phyloP scores from a whole-genome alignment of 2,329 filamentous ascomycete species.

The Penicillium sp. region DNA sequence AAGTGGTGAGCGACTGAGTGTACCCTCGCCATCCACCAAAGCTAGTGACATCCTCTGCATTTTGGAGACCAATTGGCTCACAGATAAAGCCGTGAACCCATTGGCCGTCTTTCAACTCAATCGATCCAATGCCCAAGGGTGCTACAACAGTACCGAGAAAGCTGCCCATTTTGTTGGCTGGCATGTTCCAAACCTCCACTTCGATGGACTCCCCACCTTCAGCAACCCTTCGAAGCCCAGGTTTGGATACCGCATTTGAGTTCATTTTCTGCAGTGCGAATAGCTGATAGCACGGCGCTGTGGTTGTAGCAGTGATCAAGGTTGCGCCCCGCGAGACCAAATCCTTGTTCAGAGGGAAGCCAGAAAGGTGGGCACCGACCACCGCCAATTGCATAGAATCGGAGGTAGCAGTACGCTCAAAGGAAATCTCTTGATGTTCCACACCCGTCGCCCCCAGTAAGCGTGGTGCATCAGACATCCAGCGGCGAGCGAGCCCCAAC shows the following conservation, averaged over 20 bases:
- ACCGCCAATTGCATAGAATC: slow-evolving; percentile 2
- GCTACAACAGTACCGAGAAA: slow-evolving; percentile 3
- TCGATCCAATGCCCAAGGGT: slow-evolving; percentile 6
- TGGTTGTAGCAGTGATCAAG: background rate
- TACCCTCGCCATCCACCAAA: slow-evolving; percentile 6
- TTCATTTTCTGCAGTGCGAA: background rate
- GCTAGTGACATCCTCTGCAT: slow-evolving; percentile 4
- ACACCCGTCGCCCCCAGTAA: background rate
- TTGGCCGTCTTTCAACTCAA: slow-evolving; percentile 1
- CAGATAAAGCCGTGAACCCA: slow-evolving; percentile 10
- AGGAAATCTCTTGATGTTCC: background rate
- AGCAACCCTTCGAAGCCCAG: slow-evolving; percentile 1
- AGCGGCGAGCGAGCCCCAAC: background rate
- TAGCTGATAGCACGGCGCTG: slow-evolving; percentile 4
- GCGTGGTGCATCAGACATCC: background rate
- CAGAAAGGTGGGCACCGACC: slow-evolving; percentile 9
- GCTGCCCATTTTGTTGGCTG: background rate
- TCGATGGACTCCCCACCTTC: slow-evolving; percentile 6
- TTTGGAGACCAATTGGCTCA: slow-evolving; percentile 1
- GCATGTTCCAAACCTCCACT: slow-evolving; percentile 9
- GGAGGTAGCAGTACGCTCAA: background rate
- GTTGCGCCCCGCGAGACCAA: slow-evolving; percentile 7
- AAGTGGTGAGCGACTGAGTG: slow-evolving; percentile 1
- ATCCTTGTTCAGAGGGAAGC: slow-evolving; percentile 8
- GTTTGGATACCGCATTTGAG: background rate